phyloP scores from a whole-genome alignment of 345 rosid species.

The Melaleuca alternifolia region DNA sequence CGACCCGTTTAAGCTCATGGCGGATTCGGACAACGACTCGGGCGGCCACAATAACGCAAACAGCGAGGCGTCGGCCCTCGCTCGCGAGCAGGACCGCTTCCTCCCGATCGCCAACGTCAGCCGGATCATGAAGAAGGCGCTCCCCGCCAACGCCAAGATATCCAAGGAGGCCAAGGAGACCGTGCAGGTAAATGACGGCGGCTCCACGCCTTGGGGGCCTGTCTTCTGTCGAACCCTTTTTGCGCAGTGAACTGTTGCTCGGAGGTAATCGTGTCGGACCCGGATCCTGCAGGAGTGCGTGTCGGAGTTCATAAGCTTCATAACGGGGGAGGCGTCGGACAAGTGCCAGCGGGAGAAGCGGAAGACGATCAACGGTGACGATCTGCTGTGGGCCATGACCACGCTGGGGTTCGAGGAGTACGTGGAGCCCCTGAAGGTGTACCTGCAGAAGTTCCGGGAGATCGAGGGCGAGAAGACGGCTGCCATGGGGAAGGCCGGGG shows the following conservation, averaged over 20 bases:
- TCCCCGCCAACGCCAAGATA: constrained; percentile 55
- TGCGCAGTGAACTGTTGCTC: not conserved
- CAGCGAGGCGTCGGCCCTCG: constrained; percentile 14
- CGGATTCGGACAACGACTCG: constrained; percentile 49
- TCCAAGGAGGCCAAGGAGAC: constrained; percentile 59
- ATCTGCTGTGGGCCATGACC: constrained; percentile 58
- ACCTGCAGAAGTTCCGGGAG: constrained; percentile 44
- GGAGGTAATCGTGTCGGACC: not conserved
- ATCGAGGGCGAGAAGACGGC: constrained; percentile 44
- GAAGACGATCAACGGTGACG: constrained; percentile 68
- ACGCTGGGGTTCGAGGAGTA: constrained; percentile 54
- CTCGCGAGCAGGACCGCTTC: constrained; percentile 40
- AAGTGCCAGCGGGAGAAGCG: constrained; percentile 56
- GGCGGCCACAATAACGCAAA: constrained; percentile 17
- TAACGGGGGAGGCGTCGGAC: constrained; percentile 53
- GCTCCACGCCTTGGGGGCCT: not conserved
- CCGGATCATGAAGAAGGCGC: constrained; percentile 50
- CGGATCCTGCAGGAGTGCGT: constrained; percentile 33
- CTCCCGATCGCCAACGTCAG: constrained; percentile 53
- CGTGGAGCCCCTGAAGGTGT: constrained; percentile 42
- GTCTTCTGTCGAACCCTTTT: not conserved
- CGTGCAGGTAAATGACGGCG: constrained; percentile 7
- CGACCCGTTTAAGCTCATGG: constrained; percentile 9
- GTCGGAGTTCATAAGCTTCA: constrained; percentile 55
- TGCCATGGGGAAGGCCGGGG: constrained; percentile 13